These are phyloP conservation scores for Raffaelea albimanens DNA, from an alignment of 2,329 filamentous ascomycete species.

Conservation along the genomic window DNA sequence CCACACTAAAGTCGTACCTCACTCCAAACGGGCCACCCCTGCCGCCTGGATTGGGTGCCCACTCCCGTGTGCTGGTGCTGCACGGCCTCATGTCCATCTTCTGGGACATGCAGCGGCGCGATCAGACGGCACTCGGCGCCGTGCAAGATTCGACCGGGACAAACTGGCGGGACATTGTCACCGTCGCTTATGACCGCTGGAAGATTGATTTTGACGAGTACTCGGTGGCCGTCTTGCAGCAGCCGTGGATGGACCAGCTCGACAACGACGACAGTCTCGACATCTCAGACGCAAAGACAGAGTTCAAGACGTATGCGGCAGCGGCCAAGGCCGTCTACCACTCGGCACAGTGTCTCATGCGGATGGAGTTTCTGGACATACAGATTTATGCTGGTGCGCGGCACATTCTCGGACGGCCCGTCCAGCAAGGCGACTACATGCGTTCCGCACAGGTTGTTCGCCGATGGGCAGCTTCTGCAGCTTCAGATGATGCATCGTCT, in stretches of 20 bases:
- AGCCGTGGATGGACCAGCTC: background rate
- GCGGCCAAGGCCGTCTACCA: conserved; percentile 11
- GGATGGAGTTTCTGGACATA: conserved; percentile 11
- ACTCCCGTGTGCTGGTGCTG: conserved; percentile 8
- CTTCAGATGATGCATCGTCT: no score
- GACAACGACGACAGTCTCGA: background rate
- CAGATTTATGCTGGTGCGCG: conserved; percentile 14
- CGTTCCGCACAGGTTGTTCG: conserved; percentile 10
- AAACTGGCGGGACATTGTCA: conserved; percentile 5
- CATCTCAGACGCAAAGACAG: background rate
- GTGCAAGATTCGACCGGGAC: background rate
- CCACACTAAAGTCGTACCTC: conserved; percentile 1
- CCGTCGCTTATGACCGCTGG: conserved; percentile 8
- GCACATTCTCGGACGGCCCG: conserved; percentile 12
- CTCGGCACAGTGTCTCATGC: conserved; percentile 6
- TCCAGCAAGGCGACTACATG: conserved; percentile 10
- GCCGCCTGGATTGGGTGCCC: background rate
- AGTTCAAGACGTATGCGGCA: conserved; percentile 4
- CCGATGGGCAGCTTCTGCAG: conserved; percentile 6
- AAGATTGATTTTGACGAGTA: conserved; percentile 10
- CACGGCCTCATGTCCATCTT: conserved; percentile 12
- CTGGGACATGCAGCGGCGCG: conserved; percentile 14
- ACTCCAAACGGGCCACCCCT: background rate
- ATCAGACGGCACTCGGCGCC: conserved; percentile 10
- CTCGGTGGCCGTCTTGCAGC: background rate